phyloP scores from a whole-genome alignment of 2,329 filamentous ascomycete genomes.

The Paraconiothyrium brasiliense region DNA sequence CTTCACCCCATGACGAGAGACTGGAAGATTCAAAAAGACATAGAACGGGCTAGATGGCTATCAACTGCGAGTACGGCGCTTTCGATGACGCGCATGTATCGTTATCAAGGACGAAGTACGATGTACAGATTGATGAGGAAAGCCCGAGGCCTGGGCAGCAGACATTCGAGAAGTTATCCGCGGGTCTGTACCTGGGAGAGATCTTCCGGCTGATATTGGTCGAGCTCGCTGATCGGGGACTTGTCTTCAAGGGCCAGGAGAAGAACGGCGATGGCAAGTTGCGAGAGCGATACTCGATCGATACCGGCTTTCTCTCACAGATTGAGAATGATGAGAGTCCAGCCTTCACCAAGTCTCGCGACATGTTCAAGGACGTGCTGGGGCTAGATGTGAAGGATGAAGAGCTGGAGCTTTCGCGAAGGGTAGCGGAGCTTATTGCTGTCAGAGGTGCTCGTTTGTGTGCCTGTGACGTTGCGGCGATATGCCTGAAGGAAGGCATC shows the following conservation, averaged over 20 bases:
- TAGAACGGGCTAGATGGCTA: slow-evolving; percentile 69
- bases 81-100: slow-evolving; percentile 95
- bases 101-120: slow-evolving; percentile 79
- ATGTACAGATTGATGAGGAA: slow-evolving; percentile 54
- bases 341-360: slow-evolving; percentile 28
- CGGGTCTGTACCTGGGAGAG: slow-evolving; percentile 57
- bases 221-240: slow-evolving; percentile 70
- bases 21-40: slow-evolving; percentile 9
- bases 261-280: slow-evolving; percentile 66
- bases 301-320: slow-evolving; percentile 87
- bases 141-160: slow-evolving; percentile 58
- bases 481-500: slow-evolving; percentile 46
- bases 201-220: slow-evolving; percentile 57
- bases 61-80: slow-evolving; percentile 97
- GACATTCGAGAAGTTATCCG: slow-evolving; percentile 57
- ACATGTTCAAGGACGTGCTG: slow-evolving; percentile 34
- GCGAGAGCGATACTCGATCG: slow-evolving; percentile 81
- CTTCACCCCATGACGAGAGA: slow-evolving; percentile 48
- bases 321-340: slow-evolving; percentile 72
- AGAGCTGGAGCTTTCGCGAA: slow-evolving; percentile 40
- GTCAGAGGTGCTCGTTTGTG: slow-evolving; percentile 48
- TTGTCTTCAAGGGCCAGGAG: slow-evolving; percentile 83
- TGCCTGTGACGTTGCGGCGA: slow-evolving; percentile 51
- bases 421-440: slow-evolving; percentile 45
- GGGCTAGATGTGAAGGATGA: slow-evolving; percentile 28